Evolutionary conservation across 164 flowering plant genomes (phyloP), one percentile per base, ranked within the genome.

Genomic region (Kingdonia uniflora): DNA sequence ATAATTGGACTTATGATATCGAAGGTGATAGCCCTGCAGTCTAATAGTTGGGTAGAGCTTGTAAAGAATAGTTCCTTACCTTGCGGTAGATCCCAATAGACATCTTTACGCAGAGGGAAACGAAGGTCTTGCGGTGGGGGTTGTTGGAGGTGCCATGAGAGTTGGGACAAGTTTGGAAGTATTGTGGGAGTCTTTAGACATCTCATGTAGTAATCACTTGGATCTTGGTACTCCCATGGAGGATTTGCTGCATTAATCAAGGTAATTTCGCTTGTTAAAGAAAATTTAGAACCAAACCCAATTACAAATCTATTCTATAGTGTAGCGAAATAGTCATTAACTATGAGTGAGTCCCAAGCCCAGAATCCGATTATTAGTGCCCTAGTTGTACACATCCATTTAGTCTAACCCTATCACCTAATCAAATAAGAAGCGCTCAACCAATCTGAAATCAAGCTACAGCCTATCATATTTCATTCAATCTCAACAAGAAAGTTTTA

Each of bases 91-190:
- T 84, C 87, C 21, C 68, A 22, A 61, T 71, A 84, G 0, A 80
- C 76, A 11, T 84, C 92, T 65, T 52, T 69, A 11, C 84, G 56
- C 0, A 84, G 70, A 2, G 92, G 87, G 29, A 84, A 73, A 2
- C 84, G 79, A 0, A 75, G 49, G 6, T 84, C 85, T 33, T 81
- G 79, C 0, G 80, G 73, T 14, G 92, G 92, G 15, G 87, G 87
- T 55, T 84, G 80, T 65, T 78, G 85, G 11, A 84, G 20, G 52
- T 78, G 67, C 76, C 83, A 72, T 57, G 84, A 65, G 39, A 84
- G 87, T 58, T 84, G 85, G 25, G 69, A 62, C 47, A 84, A 59
- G 59, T 60, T 69, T 6, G 92, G 92, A 2, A 84, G 70, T 7
- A 72, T 55, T 20, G 73, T 15, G 14, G 82, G 71, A 14, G 85